phyloP scores from a whole-genome alignment of 2,329 filamentous ascomycete genomes.

The Aureobasidium subglaciale region DNA sequence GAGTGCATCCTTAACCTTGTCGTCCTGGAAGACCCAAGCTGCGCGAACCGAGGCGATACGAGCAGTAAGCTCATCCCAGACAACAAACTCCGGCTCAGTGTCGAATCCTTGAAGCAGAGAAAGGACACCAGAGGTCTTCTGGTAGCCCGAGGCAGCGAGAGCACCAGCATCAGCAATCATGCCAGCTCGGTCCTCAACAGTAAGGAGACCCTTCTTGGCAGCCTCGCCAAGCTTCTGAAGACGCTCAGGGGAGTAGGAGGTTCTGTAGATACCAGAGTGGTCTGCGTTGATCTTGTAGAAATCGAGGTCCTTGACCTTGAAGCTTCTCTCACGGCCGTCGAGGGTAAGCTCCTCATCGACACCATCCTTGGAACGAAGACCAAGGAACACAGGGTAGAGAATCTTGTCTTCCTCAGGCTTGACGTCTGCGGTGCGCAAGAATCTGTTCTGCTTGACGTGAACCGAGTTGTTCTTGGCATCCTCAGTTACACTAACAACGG shows the following conservation, averaged over 20 bases:
- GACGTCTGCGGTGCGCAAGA: constrained; percentile 84
- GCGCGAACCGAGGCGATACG: constrained; percentile 71
- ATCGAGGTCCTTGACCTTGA: constrained; percentile 70
- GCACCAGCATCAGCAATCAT: constrained; percentile 87
- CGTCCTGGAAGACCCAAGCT: constrained; percentile 84
- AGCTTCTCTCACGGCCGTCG: constrained; percentile 63
- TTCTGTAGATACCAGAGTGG: constrained; percentile 87
- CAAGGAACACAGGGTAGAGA: constrained; percentile 83
- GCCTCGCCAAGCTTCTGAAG: constrained; percentile 82
- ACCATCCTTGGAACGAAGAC: constrained; percentile 75
- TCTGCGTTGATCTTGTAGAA: constrained; percentile 98
- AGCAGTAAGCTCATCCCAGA: constrained; percentile 86
- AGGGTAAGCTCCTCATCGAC: constrained; percentile 71
- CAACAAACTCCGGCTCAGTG: constrained; percentile 77
- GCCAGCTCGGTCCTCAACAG: constrained; percentile 84
- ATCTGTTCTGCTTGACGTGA: constrained; percentile 88
- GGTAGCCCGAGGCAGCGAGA: constrained; percentile 81
- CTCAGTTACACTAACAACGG: constrained; percentile 80
- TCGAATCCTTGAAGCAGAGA: constrained; percentile 79
- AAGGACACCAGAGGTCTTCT: constrained; percentile 84
- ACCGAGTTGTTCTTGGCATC: constrained; percentile 64
- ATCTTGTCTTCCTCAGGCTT: constrained; percentile 87
- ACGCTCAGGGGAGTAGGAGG: constrained; percentile 75
- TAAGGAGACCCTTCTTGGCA: constrained; percentile 70
- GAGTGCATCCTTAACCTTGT: constrained; percentile 64